Evolutionary conservation across 495 filamentous ascomycete genomes (phyloP), one percentile per base, ranked within the genome.

Genomic region (Polyplosphaeria fusca): DNA sequence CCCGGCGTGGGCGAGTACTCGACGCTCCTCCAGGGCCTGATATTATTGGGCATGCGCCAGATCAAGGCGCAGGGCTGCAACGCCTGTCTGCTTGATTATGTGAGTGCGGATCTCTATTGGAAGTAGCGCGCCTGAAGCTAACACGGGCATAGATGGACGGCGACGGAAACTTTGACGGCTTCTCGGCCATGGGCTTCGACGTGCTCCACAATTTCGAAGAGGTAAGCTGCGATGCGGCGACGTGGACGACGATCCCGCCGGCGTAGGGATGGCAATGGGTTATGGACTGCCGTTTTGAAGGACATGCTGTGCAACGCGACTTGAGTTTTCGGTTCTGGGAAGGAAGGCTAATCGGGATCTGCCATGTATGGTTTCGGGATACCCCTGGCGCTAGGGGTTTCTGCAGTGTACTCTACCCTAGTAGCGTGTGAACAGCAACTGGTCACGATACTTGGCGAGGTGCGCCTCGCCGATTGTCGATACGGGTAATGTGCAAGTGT

Each of bases 131-230:
- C 32, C 7, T 9, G 12, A 39, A 19, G 38, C 55, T 55, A 40
- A 64, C 35, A 18, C 11, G 37, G 41, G 46, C 3, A 30, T 55
- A 88, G 84, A 83, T 87, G 67, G 83, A 86, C 53, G 78, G 79
- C 18, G 86, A 90, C 47, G 85, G 85, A 42, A 80, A 82, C 45
- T 79, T 82, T 53, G 88, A 91, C 61, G 82, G 81, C 51, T 69
- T 93, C 38, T 76, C 80, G 19, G 82, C 81, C 0, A 87, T 93
- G 81, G 88, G 88, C 4, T 92, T 91, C 55, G 83, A 76, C 39
- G 80, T 85, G 45, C 71, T 90, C 55, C 82, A 91, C 70, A 84
- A 73, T 44, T 93, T 87, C 63, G 88, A 93, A 67, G 87, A 93
- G 70, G 79, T 90, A 44, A 85, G 81, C 42, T 91, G 86, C 70